Evolutionary conservation across 1,139 yeast genomes (phyloP).

Genomic region (Suzukiozyma palmioleophila): DNA sequence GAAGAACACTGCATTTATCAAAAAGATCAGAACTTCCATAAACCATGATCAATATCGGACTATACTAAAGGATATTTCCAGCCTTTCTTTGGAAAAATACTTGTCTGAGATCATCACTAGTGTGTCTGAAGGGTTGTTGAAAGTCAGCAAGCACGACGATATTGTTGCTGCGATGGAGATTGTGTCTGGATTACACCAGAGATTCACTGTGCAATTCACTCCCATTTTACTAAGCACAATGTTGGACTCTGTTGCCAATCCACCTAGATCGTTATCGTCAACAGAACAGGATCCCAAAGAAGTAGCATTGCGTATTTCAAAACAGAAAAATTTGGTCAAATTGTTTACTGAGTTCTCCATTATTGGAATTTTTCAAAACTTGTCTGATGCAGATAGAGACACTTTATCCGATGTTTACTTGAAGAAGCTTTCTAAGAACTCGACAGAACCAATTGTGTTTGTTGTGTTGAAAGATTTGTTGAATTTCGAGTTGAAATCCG

Average conservation of each 20-base stretch:
- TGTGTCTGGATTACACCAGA: slow-evolving; percentile 70
- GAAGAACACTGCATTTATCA: slow-evolving; percentile 79
- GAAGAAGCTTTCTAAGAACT: slow-evolving; percentile 15
- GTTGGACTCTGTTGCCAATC: slow-evolving; percentile 41
- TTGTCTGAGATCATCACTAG: slow-evolving; percentile 66
- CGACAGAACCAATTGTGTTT: slow-evolving; percentile 38
- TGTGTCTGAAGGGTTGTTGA: slow-evolving; percentile 57
- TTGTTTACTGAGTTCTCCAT: slow-evolving; percentile 59
- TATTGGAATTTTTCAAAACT: slow-evolving; percentile 51
- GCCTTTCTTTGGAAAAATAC: slow-evolving; percentile 71
- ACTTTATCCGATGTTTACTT: slow-evolving; percentile 20
- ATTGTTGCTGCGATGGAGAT: slow-evolving; percentile 62
- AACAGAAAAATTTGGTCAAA: slow-evolving; percentile 49
- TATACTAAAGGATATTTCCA: slow-evolving; percentile 56
- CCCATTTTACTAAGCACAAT: slow-evolving; percentile 47
- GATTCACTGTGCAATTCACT: slow-evolving; percentile 57
- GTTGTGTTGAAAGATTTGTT: slow-evolving; percentile 53
- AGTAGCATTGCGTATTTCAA: slow-evolving; percentile 34
- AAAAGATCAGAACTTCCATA: slow-evolving; percentile 58
- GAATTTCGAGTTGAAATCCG: slow-evolving; percentile 44
- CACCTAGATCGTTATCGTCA: slow-evolving; percentile 16
- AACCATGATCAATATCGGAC: slow-evolving; percentile 32
- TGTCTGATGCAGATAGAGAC: slow-evolving; percentile 30
- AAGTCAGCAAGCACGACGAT: slow-evolving; percentile 55
- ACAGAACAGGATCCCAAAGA: slow-evolving; percentile 40